Percentiles rank a stretch among this genome's conserved stretches.
phyloP scores from a whole-genome alignment of 1,139 yeast species.

The Wickerhamomyces sp. region DNA sequence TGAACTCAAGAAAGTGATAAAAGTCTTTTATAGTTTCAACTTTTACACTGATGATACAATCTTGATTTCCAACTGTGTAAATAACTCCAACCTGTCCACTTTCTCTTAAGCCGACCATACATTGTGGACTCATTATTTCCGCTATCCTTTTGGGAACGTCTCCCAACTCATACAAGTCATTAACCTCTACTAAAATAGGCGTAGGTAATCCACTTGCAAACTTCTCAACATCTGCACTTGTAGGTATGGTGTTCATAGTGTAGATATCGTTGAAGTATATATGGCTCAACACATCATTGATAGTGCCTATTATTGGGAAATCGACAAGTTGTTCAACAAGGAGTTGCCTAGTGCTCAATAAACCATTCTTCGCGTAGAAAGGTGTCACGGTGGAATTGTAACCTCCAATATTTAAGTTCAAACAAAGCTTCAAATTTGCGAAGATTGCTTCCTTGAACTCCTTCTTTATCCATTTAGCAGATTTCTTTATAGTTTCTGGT shows the following conservation, averaged over 20 bases:
- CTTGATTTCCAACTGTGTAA: background rate
- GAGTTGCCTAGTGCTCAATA: conserved; percentile 36
- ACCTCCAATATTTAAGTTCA: conserved; percentile 6
- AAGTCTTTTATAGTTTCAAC: background rate
- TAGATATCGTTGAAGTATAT: conserved; percentile 40
- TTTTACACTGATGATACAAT: background rate
- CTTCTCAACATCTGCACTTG: conserved; percentile 38
- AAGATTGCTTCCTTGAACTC: no score
- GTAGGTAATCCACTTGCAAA: conserved; percentile 40
- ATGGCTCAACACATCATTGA: conserved; percentile 39
- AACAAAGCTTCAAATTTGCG: conserved; percentile 4
- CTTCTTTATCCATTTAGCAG: no score
- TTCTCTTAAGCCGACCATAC: background rate
- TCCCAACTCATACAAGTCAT: background rate
- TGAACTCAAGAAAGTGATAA: background rate
- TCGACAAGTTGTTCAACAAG: conserved; percentile 32
- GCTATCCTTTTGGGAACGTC: background rate
- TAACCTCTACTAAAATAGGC: conserved; percentile 30
- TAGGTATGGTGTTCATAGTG: conserved; percentile 31
- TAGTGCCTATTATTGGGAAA: conserved; percentile 37
- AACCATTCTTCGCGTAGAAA: conserved; percentile 34
- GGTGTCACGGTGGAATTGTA: conserved; percentile 22
- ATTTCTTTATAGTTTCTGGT: no score
- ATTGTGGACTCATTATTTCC: background rate
- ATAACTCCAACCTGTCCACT: background rate